These are phyloP conservation scores for Neurospora crassa DNA, from an alignment of 2,329 filamentous ascomycete genomes.

Conservation along the genomic window DNA sequence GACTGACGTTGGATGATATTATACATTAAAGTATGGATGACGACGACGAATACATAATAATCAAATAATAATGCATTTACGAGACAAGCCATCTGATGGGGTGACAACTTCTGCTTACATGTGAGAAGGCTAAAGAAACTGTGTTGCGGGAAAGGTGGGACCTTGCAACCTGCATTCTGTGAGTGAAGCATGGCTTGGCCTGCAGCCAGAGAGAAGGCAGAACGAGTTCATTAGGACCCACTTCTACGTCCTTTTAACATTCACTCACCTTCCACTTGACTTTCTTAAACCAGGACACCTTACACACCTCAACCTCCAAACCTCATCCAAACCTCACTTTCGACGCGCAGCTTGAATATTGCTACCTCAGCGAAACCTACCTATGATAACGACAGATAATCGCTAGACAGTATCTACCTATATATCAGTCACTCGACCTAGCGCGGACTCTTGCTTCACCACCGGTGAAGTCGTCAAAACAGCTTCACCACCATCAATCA, in stretches of 20 bases:
- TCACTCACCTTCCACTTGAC: background rate
- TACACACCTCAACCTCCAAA: background rate
- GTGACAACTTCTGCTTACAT: background rate
- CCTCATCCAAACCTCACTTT: background rate
- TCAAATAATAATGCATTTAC: background rate
- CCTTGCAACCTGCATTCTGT: background rate
- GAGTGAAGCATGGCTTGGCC: background rate
- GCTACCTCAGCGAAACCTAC: background rate
- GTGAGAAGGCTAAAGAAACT: background rate
- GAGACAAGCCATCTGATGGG: background rate
- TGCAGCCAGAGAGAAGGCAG: background rate
- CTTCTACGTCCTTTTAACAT: background rate
- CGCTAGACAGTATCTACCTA: background rate
- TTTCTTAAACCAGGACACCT: background rate
- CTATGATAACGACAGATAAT: background rate
- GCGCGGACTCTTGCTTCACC: background rate
- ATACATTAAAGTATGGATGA: background rate
- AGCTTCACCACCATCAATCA: background rate
- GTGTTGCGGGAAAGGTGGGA: background rate
- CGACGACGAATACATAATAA: background rate
- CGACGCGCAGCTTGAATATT: background rate
- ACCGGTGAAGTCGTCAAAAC: background rate
- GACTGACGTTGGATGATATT: background rate
- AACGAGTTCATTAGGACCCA: background rate
- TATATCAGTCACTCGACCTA: background rate